Evolutionary conservation across 2,329 filamentous ascomycete species (phyloP).

Genomic region (Pseudocercospora crystallina): DNA sequence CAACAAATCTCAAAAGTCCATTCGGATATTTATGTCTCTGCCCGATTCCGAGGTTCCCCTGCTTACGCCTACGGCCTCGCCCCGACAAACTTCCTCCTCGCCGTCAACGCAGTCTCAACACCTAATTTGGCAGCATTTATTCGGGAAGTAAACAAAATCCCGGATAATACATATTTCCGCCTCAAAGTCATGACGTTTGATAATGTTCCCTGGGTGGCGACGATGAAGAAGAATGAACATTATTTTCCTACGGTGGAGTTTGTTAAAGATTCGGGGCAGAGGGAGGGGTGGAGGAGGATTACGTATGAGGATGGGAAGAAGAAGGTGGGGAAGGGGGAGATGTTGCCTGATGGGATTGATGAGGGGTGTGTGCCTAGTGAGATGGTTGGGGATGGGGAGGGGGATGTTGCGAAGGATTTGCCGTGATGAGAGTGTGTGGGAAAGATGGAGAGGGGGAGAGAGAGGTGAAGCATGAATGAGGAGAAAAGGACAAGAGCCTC

Average conservation of each 20-base stretch:
- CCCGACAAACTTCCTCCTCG: constrained; percentile 95
- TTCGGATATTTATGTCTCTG: constrained; percentile 93
- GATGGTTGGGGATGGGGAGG: not conserved
- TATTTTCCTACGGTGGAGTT: constrained; percentile 74
- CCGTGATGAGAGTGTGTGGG: not conserved
- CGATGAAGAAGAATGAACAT: constrained; percentile 99
- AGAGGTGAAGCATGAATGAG: not conserved
- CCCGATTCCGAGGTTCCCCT: constrained; percentile 77
- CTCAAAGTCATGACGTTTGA: constrained; percentile 98
- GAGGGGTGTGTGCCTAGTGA: constrained; percentile 14
- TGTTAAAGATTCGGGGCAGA: constrained; percentile 51
- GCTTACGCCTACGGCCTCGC: constrained; percentile 88
- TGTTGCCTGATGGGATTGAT: constrained; percentile 23
- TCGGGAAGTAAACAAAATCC: constrained; percentile 77
- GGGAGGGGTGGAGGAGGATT: constrained; percentile 59
- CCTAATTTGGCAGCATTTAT: constrained; percentile 80
- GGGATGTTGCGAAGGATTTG: not conserved
- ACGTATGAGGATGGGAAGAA: constrained; percentile 53
- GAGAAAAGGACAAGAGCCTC: not conserved
- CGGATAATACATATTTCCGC: constrained; percentile 97
- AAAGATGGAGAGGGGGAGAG: not conserved
- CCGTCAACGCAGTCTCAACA: constrained; percentile 86
- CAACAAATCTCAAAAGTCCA: constrained; percentile 97
- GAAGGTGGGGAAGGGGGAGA: constrained; percentile 35
- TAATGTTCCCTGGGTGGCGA: constrained; percentile 98